Conservation (phyloP, 1,139 yeast species). For the Scheffersomyces segobiensis region DNA sequence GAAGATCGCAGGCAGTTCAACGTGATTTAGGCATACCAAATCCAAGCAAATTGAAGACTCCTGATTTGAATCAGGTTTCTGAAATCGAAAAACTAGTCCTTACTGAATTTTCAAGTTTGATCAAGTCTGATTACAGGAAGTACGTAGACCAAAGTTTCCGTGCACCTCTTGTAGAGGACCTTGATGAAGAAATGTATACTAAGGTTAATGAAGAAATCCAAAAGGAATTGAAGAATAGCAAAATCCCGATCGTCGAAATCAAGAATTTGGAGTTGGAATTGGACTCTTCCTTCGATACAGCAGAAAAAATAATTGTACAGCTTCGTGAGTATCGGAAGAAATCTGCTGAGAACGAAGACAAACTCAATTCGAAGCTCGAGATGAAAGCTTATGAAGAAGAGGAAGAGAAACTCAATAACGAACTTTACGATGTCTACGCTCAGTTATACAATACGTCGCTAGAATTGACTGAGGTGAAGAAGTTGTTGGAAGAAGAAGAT, state of each 20-base stretch:
- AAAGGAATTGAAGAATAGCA: constrained; percentile 15
- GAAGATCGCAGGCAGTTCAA: constrained; percentile 54
- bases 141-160: constrained; percentile 21
- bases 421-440: constrained; percentile 20
- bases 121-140: constrained; percentile 51
- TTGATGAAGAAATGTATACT: constrained; percentile 37
- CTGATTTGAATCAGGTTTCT: constrained; percentile 10
- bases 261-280: constrained; percentile 1
- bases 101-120: constrained; percentile 36
- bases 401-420: constrained; percentile 23
- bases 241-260: constrained; percentile 1
- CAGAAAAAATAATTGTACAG: constrained; percentile 11
- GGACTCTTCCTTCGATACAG: constrained; percentile 11
- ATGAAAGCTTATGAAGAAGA: constrained; percentile 14
- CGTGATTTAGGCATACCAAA: constrained; percentile 52
- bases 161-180: constrained; percentile 32
- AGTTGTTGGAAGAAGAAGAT: constrained; percentile 26
- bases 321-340: constrained; percentile 15
- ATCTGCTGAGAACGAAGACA: constrained; percentile 8
- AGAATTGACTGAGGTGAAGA: constrained; percentile 21
- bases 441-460: constrained; percentile 24
- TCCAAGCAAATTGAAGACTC: constrained; percentile 16
- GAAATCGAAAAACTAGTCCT: constrained; percentile 24
- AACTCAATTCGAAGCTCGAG: constrained; percentile 3
- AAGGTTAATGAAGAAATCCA: constrained; percentile 31